These are phyloP conservation scores for Tricholomella constricta DNA, from an alignment of 768 basidiomycete species.

Conservation along the genomic window DNA sequence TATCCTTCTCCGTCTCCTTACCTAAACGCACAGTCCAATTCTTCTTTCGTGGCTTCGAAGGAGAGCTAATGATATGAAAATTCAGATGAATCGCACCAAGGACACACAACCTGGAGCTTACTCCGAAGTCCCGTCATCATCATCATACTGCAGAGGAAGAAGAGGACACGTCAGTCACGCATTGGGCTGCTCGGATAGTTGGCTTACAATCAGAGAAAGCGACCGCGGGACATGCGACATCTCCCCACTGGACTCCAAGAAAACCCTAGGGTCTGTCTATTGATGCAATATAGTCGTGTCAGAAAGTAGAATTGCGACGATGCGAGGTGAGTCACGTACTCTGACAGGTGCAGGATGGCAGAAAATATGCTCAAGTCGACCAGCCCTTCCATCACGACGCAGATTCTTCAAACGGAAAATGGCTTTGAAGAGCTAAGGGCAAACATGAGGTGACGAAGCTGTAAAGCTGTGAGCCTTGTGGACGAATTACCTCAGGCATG, in stretches of 20 bases:
- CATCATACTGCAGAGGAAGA: no score
- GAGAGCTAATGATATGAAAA: background rate
- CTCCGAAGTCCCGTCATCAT: slow-evolving; percentile 5
- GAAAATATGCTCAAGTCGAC: slow-evolving; percentile 11
- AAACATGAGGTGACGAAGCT: background rate
- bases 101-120: background rate
- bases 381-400: slow-evolving; percentile 11
- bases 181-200: background rate
- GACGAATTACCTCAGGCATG: slow-evolving; percentile 21
- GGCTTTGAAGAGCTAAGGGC: slow-evolving; percentile 17
- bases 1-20: background rate
- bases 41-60: slow-evolving; percentile 1
- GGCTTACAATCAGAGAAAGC: slow-evolving; percentile 13
- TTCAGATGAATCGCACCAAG: background rate
- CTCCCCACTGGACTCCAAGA: slow-evolving; percentile 10
- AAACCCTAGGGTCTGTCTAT: slow-evolving; percentile 17
- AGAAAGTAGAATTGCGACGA: background rate
- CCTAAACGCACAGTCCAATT: slow-evolving; percentile 11
- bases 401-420: slow-evolving; percentile 17
- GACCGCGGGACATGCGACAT: slow-evolving; percentile 14
- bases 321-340: background rate
- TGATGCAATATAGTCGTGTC: background rate
- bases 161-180: background rate
- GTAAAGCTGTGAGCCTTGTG: no score
- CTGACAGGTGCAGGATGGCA: slow-evolving; percentile 10